A percentile compares a stretch with the other conserved stretches of the same genome.
Conservation (phyloP, 2,329 filamentous ascomycete genomes). For the Cercospora zeae-maydis region DNA sequence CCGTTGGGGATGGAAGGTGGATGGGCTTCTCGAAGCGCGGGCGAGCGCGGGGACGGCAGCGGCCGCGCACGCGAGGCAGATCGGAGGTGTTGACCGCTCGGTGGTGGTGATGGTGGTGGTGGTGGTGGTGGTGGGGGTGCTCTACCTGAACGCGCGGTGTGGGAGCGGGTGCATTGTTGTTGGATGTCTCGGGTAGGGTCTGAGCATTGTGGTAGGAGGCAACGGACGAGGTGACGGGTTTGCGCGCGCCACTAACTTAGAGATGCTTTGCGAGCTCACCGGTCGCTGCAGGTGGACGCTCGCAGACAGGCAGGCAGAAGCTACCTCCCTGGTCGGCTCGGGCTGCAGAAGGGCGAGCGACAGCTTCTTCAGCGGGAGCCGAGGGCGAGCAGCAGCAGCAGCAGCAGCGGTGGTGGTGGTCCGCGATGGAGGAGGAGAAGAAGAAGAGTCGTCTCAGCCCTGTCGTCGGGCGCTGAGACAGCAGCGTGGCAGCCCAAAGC, state of each 20-base stretch:
- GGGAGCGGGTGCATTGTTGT: conserved; percentile 25
- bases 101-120: not conserved
- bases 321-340: not conserved
- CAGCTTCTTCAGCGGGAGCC: conserved; percentile 14
- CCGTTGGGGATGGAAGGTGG: not conserved
- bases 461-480: conserved; percentile 13
- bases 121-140: not conserved
- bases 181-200: conserved; percentile 25
- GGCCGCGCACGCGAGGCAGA: conserved; percentile 6
- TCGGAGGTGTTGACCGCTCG: not conserved
- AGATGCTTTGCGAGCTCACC: conserved; percentile 11
- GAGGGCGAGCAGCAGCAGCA: not conserved
- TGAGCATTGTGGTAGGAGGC: conserved; percentile 21
- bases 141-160: conserved; percentile 1
- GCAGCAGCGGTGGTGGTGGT: not conserved
- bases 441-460: not conserved
- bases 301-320: conserved; percentile 13
- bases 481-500: conserved; percentile 4
- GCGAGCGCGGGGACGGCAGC: conserved; percentile 11
- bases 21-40: conserved; percentile 3
- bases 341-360: conserved; percentile 5
- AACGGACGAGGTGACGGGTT: conserved; percentile 22
- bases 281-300: conserved; percentile 12
- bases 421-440: no score
- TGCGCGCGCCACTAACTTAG: conserved; percentile 24